Evolutionary conservation across 306 rosid species (phyloP), one percentile per base, ranked within the genome.

Genomic region (Cicer bijugum): DNA sequence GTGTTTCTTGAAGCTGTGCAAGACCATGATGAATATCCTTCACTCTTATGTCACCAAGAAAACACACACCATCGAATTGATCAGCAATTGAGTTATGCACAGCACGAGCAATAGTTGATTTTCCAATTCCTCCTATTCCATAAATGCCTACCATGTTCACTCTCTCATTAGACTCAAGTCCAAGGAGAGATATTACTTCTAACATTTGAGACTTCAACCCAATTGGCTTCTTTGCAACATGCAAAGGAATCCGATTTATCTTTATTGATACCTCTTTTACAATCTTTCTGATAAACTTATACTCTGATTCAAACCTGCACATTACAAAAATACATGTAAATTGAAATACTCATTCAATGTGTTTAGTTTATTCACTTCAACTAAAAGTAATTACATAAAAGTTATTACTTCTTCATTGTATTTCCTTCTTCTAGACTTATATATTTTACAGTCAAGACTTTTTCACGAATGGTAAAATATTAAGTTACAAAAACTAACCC

Each of bases 41-140:
- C 10, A 46, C 40, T 67, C 43, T 45, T 20, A 67, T 67, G 57
- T 7, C 20, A 45, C 8, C 42, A 45, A 67, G 72, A 7, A 12
- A 67, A 67, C 72, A 67, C 43, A 67, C 53, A 11, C 57, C 43
- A 23, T 67, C 72, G 1, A 46, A 67, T 46, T 67, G 57, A 12
- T 67, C 72, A 7, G 57, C 57, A 67, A 46, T 11, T 43, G 46
- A 7, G 57, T 67, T 67, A 23, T 67, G 11, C 20, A 46, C 57
- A 23, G 72, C 72, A 12, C 72, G 72, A 67, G 57, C 72, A 67
- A 4, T 20, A 46, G 72, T 67, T 46, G 72, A 67, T 67, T 67
- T 67, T 0, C 72, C 72, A 0, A 67, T 23, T 20, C 72, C 72
- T 0, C 72, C 57, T 0, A 67, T 67, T 67, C 72, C 72, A 67